phyloP scores from a whole-genome alignment of 2,329 filamentous ascomycete species.

The Tolypocladium ophioglossoides region DNA sequence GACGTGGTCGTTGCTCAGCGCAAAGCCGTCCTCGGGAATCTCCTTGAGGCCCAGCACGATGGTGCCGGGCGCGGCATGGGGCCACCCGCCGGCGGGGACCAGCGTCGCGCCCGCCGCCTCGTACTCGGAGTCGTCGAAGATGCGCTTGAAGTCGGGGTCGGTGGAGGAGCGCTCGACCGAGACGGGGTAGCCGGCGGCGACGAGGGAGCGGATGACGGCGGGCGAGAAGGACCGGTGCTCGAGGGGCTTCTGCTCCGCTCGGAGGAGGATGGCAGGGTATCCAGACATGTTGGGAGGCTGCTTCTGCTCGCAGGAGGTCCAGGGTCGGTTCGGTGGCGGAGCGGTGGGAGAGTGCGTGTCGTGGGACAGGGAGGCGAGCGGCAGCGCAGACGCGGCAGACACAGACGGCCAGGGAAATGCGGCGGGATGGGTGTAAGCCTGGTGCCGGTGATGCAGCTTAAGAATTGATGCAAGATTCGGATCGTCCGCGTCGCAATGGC shows the following conservation, averaged over 20 bases:
- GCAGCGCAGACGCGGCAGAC: not conserved
- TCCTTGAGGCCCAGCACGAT: conserved; percentile 72
- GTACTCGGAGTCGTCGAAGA: conserved; percentile 53
- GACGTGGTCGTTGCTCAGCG: conserved; percentile 28
- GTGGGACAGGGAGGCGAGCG: not conserved
- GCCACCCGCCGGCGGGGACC: conserved; percentile 57
- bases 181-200: conserved; percentile 59
- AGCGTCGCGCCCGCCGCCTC: conserved; percentile 52
- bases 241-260: conserved; percentile 49
- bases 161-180: conserved; percentile 47
- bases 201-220: conserved; percentile 39
- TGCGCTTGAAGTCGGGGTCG: conserved; percentile 46
- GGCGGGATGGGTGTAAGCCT: not conserved
- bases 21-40: conserved; percentile 60
- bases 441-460: not conserved
- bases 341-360: not conserved
- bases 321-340: too few relatives aligned
- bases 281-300: conserved; percentile 12
- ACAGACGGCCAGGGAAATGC: not conserved
- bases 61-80: conserved; percentile 53
- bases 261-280: conserved; percentile 35
- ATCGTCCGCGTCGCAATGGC: not conserved
- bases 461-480: too few relatives aligned
- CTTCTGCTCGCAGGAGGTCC: not conserved
- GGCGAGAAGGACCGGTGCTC: conserved; percentile 39